Base-by-base conservation (phyloP, 2,329 filamentous ascomycete genomes). In the Colletotrichum horii region DNA sequence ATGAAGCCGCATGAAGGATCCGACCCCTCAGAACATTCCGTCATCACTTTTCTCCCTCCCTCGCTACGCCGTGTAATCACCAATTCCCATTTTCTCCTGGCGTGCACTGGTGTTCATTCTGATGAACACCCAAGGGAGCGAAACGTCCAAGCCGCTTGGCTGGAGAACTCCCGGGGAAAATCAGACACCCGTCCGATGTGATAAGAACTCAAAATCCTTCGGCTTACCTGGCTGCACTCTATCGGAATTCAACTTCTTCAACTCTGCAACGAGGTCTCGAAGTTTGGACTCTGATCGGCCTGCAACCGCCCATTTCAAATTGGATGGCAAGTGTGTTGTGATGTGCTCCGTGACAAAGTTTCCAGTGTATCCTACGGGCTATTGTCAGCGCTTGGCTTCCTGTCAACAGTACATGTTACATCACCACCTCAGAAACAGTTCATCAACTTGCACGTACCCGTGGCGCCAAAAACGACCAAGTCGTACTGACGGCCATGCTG, bases 251-350 rank as follows among this genome's bases (percentile, higher is more conserved):
- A 94, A 80, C 72, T 85, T 82, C 79, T 92, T 92, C 82, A 96
- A 89, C 70, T 94, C 91, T 68, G 92, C 87, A 9, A 92, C 91
- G 14, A 98, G 84, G 55, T 86, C 85, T 78, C 94, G 90, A 6
- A 98, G 89, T 83, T 98, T 98, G 65, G 88, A 86, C 65, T 89
- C 87, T n/a, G 94, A 96, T 30, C 96, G 94, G 34, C 96, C 96
- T 61, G 95, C 95, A 71, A 98, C 88, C 16, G 95, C 96, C 96
- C 96, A 98, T 87, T 92, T 95, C 77, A 98, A 84, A 82, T 95
- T 91, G 22, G 94, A 95, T 0, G 96, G 94, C 1, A 95, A 87
- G 78, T 91, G 86, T 16, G 89, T 89, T 68, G 92, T 89, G 80
- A 98, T 93, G 83, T 97, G 92, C 83, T 97, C 93, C 32, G 93